Conservation (phyloP, 1,284 basidiomycete genomes). For the Cryptococcus sp. region DNA sequence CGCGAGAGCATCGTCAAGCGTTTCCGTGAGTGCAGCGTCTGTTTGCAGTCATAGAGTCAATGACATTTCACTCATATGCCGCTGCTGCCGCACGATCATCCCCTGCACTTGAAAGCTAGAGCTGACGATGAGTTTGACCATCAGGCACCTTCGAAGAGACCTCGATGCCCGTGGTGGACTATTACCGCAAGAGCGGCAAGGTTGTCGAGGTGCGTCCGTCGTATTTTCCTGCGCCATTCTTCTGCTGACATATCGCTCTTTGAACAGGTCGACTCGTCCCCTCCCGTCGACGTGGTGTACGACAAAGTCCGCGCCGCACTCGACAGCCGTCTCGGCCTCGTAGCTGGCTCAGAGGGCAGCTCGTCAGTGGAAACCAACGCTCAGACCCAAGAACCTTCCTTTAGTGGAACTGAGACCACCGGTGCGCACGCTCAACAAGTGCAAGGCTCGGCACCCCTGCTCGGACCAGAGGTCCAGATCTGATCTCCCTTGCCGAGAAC, state of each 20-base stretch:
- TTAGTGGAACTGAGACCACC: no score
- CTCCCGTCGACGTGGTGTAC: conserved; percentile 74
- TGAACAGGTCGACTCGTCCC: conserved; percentile 73
- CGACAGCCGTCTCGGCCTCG: conserved; percentile 41
- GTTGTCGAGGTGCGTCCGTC: conserved; percentile 69
- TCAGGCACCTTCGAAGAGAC: conserved; percentile 85
- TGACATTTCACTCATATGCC: no score
- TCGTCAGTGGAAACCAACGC: no score
- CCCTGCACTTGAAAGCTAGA: not conserved
- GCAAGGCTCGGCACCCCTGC: no score
- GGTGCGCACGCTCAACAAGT: no score
- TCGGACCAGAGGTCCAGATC: no score
- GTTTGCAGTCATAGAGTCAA: no score
- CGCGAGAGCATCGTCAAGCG: conserved; percentile 94
- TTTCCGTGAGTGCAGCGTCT: conserved; percentile 66
- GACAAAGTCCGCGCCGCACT: conserved; percentile 63
- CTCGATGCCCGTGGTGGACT: conserved; percentile 94
- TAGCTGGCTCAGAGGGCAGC: not conserved
- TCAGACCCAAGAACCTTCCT: no score
- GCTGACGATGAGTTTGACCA: conserved; percentile 3
- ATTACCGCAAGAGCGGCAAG: conserved; percentile 72
- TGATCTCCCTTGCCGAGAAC: no score
- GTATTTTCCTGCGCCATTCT: not conserved
- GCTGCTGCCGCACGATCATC: no score
- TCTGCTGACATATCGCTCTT: not conserved